Base-by-base conservation (phyloP, 108 stramenopile species). In the Craspedostauros australis region DNA sequence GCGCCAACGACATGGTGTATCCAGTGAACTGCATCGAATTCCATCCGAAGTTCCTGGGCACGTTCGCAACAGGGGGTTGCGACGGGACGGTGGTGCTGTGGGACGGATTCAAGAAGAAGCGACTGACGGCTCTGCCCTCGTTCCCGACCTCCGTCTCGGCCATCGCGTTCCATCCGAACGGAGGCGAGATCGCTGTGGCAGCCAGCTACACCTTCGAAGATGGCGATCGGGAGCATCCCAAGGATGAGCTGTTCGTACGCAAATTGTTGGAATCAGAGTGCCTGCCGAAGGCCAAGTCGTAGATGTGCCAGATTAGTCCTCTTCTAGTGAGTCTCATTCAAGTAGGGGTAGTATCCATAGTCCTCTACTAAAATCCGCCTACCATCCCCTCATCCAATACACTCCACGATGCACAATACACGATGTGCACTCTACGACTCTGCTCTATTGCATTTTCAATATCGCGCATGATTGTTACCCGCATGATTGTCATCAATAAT, bases 1-100 rank as follows among this genome's bases (percentile, higher is more conserved):
- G 98, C 3, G 72, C 72, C 21, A 62, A 67, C 36, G 95, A 97
- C 62, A 75, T 69, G 5, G 86, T 96, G 19, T 97, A 94, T 74
- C 98, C 98, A 4, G 98, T 99, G 44, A 99, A 99, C 65, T 80
- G 90, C 39, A 80, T 99, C 60, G 95, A 80, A 5, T 95, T 97
- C 62, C 95, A 97, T 69, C 96, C 94, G 0, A 39, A 41, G 11
- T 60, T 54, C 37, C 46, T 68, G 49, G 77, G 80, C 2, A 94
- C 94, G 5, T 90, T 98, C 68, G 94, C 95, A 24, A 95, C 95
- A 4, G 95, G 89, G 22, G 94, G 94, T 19, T 90, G 87, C 38
- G 95, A 96, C 69, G 93, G 93, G 41, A 69, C 76, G 5, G 96
- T 99, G 18, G 77, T 83, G 5, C 70, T 76, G 15, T 99, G 98